These are phyloP conservation scores for Noccaea caerulescens DNA, from an alignment of 345 rosid species.

Conservation along the genomic window DNA sequence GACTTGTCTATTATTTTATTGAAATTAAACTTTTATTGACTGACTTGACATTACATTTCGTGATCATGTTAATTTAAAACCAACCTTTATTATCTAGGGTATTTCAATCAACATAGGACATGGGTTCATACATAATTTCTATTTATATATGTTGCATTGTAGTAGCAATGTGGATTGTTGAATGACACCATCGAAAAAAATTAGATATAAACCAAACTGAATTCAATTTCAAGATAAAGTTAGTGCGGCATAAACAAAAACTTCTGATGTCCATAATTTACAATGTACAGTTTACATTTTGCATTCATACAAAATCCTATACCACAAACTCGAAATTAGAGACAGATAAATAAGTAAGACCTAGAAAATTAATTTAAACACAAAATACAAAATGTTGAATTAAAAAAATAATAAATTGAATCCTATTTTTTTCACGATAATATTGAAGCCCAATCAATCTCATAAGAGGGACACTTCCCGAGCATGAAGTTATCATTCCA, in stretches of 20 bases:
- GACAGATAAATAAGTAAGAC: slow-evolving; percentile 5
- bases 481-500: slow-evolving; percentile 69
- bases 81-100: too few species aligned
- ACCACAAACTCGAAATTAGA: background rate
- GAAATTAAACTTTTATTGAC: too few species aligned
- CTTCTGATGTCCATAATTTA: slow-evolving; percentile 35
- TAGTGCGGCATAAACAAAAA: slow-evolving; percentile 16
- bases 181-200: background rate
- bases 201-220: background rate
- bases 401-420: background rate
- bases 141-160: too few species aligned
- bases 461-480: slow-evolving; percentile 80
- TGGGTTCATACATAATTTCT: too few species aligned
- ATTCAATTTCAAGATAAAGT: background rate
- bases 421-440: slow-evolving; percentile 37
- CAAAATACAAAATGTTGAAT: slow-evolving; percentile 21
- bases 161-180: background rate
- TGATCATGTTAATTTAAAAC: too few species aligned
- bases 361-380: background rate
- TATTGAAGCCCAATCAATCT: slow-evolving; percentile 86
- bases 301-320: slow-evolving; percentile 1
- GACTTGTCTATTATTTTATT: too few species aligned
- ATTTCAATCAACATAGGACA: too few species aligned
- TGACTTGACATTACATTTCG: too few species aligned
- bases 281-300: background rate